Conservation (phyloP, 75 land plant genomes). For the Picea sitchensis region DNA sequence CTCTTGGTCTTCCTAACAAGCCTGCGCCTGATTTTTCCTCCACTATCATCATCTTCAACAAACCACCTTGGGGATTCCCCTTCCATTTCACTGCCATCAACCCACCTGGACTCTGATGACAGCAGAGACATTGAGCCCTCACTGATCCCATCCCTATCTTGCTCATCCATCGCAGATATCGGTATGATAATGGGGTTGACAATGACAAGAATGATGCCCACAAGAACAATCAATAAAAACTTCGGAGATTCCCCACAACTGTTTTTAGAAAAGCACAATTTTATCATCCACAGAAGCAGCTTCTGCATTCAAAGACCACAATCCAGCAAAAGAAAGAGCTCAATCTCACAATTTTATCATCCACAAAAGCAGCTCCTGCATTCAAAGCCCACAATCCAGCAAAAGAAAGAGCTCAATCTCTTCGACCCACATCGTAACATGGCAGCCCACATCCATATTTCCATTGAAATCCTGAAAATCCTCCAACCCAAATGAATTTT, state of each 20-base stretch:
- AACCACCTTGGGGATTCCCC: slow-evolving; percentile 46
- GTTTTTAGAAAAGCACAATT: too few relatives aligned
- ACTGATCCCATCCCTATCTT: slow-evolving; percentile 1
- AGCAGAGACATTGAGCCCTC: background rate
- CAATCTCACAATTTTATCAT: background rate
- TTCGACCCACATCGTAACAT: slow-evolving; percentile 10
- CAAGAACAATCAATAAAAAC: too few relatives aligned
- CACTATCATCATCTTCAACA: slow-evolving; percentile 19
- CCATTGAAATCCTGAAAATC: background rate
- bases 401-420: slow-evolving; percentile 8
- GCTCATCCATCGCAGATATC: background rate
- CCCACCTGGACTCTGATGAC: slow-evolving; percentile 47
- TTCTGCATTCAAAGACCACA: slow-evolving; percentile 5
- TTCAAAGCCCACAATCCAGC: slow-evolving; percentile 12
- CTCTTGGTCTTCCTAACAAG: slow-evolving; percentile 51
- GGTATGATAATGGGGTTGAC: too few relatives aligned
- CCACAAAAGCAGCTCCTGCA: slow-evolving; percentile 1
- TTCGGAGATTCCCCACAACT: too few relatives aligned
- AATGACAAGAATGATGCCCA: too few relatives aligned
- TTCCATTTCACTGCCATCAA: slow-evolving; percentile 75
- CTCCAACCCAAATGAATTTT: too few relatives aligned
- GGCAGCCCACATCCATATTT: background rate
- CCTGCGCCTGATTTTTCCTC: slow-evolving; percentile 26
- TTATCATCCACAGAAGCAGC: background rate
- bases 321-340: slow-evolving; percentile 7